Evolutionary conservation across 305 asterid species (phyloP), one percentile per base, ranked within the genome.

Genomic region (Lippia alba): DNA sequence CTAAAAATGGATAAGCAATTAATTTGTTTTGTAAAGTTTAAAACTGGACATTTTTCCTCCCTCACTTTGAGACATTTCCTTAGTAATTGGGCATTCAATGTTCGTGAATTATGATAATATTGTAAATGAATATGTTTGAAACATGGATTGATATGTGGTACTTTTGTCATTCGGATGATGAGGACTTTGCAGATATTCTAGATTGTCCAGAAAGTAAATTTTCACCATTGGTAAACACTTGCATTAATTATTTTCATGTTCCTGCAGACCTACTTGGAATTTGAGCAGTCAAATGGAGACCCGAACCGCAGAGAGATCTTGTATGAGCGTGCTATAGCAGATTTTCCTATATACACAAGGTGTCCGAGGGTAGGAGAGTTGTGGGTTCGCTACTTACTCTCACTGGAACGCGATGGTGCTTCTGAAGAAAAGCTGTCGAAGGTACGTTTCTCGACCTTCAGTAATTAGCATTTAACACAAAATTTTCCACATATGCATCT

Each of bases 351-450:
- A 77, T 84, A 83, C 71, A 83, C 97, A 72, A 90, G 94, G 79
- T 94, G 97, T 79, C 95, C 96, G 51, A 90, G 97, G 97, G 78
- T 90, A 62, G 97, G 96, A 66, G 96, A 91, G 70, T 73, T 91
- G 64, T 94, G 99, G 99, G 92, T 85, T 80, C 85, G 83, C 64
- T 90, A 88, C 80, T 79, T 91, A 75, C 89, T 88, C 50, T 80
- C 85, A 65, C 85, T 94, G 72, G 97, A 91, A 77, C 96, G 97
- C 24, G 54, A 86, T 75, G 82, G 73, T 82, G 89, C 85, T 81
- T 82, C 97, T 57, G 96, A 88, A 79, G 90, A 84, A 24, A 24
- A 24, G 30, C 30, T 24, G 1, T 1, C 30, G 30, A 24, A 24
- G 1, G 30, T 24, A 3, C 30, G 30, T 24, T 24, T 24, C 30